These are phyloP conservation scores for Cylindrotheca closterium DNA, from an alignment of 108 stramenopile genomes.

Conservation along the genomic window DNA sequence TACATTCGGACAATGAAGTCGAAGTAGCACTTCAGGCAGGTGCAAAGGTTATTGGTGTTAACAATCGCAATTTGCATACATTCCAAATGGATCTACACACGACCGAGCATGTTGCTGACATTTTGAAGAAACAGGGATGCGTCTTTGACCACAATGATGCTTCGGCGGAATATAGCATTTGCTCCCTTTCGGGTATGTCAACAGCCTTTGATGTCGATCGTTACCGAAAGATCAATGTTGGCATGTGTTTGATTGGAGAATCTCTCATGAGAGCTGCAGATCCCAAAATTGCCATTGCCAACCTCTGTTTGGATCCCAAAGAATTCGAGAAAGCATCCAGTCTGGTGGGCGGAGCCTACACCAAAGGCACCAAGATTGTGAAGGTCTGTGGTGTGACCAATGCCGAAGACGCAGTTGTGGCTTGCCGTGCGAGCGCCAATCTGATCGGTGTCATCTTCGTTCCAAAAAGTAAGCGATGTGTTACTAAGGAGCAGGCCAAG, in stretches of 20 bases:
- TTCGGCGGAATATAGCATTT: slow-evolving; percentile 44
- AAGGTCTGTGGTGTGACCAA: slow-evolving; percentile 96
- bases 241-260: slow-evolving; percentile 97
- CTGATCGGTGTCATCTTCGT: slow-evolving; percentile 97
- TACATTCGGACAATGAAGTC: slow-evolving; percentile 87
- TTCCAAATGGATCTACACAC: slow-evolving; percentile 94
- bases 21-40: slow-evolving; percentile 88
- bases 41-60: slow-evolving; percentile 95
- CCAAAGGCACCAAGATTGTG: slow-evolving; percentile 70
- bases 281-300: slow-evolving; percentile 76
- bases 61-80: slow-evolving; percentile 97
- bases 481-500: slow-evolving; percentile 63
- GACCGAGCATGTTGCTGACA: slow-evolving; percentile 76
- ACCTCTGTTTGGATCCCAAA: slow-evolving; percentile 81
- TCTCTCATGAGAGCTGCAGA: slow-evolving; percentile 94
- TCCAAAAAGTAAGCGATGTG: slow-evolving; percentile 81
- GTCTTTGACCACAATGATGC: slow-evolving; percentile 50
- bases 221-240: slow-evolving; percentile 79
- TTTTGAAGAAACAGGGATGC: slow-evolving; percentile 47
- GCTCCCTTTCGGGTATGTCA: slow-evolving; percentile 91
- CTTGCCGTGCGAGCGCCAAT: slow-evolving; percentile 90
- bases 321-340: slow-evolving; percentile 46
- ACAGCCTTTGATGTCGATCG: slow-evolving; percentile 80
- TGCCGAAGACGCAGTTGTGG: slow-evolving; percentile 87
- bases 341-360: slow-evolving; percentile 71